Conservation (phyloP, 495 filamentous ascomycete genomes). For the Penicillium pancosmium region DNA sequence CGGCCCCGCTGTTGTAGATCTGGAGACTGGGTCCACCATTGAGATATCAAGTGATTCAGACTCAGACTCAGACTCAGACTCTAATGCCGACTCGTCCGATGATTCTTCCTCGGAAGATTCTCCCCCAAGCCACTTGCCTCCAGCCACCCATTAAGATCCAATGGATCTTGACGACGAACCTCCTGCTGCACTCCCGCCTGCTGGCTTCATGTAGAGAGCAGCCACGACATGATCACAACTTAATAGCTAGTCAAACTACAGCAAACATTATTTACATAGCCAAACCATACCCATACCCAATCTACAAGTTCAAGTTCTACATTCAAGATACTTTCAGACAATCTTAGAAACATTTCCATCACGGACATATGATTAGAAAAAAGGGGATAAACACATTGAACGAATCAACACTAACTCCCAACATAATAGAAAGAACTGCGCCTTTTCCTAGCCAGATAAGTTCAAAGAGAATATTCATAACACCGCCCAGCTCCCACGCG, state of each 20-base stretch:
- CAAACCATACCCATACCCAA: too few relatives aligned
- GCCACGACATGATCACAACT: neutral
- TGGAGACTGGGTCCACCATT: neutral
- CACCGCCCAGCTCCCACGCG: slow-evolving; percentile 10
- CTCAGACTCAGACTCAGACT: neutral
- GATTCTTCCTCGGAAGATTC: neutral
- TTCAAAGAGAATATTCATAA: slow-evolving; percentile 33
- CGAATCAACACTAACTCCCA: slow-evolving; percentile 26
- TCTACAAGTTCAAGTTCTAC: too few relatives aligned
- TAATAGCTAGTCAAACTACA: slow-evolving; percentile 18
- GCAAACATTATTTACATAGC: neutral
- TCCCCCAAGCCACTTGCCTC: neutral
- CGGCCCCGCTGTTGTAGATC: neutral
- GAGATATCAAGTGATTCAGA: neutral
- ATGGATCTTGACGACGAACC: slow-evolving; percentile 7
- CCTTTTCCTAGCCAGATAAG: slow-evolving; percentile 35
- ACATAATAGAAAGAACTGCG: slow-evolving; percentile 25
- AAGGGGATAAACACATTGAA: slow-evolving; percentile 24
- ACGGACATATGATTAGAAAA: slow-evolving; percentile 28
- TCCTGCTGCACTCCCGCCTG: slow-evolving; percentile 6
- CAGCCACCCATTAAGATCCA: neutral
- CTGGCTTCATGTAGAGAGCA: neutral
- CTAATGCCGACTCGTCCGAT: neutral
- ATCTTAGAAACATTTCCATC: slow-evolving; percentile 1
- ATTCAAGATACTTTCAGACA: too few relatives aligned